Evolutionary conservation across 2,329 filamentous ascomycete species (phyloP), one percentile per base, ranked within the genome.

Genomic region (Domatiomyces globalis): DNA sequence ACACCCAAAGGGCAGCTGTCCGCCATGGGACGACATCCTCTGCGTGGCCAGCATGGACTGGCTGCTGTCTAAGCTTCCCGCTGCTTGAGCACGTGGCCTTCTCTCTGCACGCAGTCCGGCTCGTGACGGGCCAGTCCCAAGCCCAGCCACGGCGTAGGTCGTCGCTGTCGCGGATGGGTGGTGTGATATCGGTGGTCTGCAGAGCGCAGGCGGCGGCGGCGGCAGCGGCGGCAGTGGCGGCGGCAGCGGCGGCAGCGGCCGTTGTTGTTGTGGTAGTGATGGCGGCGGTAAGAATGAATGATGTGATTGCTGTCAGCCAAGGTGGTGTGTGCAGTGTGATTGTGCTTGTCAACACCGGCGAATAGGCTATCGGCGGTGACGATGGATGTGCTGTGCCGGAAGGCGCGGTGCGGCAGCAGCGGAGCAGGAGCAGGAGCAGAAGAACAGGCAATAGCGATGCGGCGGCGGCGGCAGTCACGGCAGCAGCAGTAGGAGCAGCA

Each of bases 1-100:
- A 60, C 58, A 60, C 44, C 58, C 58, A 47, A 60, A 60, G 5
- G 58, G 58, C 45, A 60, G 53, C 49, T 59, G 58, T 55, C 58
- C 56, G 39, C 55, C 57, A 56, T 59, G 57, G 53, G 58, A 60
- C 53, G 56, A 58, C 58, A 60, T 60, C 45, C 50, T 60, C 52
- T 57, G 58, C 43, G 54, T 56, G 42, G 57, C 56, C 57, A 59
- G 56, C 58, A 59, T 59, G 33, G 33, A 10, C 33, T 39, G 33
- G 33, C 33, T 39, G 33, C 12, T 39, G 33, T 15, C 33, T 39
- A 50, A 55, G 47, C 22, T 29, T 42, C 22, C 36, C 29, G 39
- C 51, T 39, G 33, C 33, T 39, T 39, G 33, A 39, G 33, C 33
- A 39, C 33, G 9, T 15, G 12, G 33, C 12, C 33, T 39, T 10